Evolutionary conservation across 768 basidiomycete species (phyloP).

Genomic region (Rhodotorula taiwanensis): DNA sequence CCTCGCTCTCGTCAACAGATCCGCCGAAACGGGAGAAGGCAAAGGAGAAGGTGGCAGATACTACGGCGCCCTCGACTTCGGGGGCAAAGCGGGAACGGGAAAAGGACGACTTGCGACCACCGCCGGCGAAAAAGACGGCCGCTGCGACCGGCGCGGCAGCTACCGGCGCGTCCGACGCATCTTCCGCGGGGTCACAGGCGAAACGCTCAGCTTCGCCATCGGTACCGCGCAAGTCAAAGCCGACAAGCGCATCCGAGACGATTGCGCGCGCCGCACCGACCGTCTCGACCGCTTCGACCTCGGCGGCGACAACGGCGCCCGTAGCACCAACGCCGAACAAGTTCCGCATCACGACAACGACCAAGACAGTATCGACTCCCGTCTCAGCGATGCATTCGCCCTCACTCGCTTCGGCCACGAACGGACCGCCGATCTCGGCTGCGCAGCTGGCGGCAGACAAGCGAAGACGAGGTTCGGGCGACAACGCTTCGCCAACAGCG

Average conservation of each 20-base stretch:
- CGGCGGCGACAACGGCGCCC: not conserved
- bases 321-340: not conserved
- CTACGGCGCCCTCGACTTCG: not conserved
- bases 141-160: not conserved
- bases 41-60: not conserved
- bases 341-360: slow-evolving; percentile 28
- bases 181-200: not conserved
- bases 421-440: not conserved
- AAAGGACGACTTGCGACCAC: slow-evolving; percentile 5
- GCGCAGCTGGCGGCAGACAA: not conserved
- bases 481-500: too few relatives aligned
- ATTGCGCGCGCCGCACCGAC: not conserved
- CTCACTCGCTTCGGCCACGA: not conserved
- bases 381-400: not conserved
- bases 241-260: not conserved
- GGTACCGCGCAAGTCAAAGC: not conserved
- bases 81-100: slow-evolving; percentile 11
- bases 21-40: not conserved
- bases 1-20: not conserved
- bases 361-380: slow-evolving; percentile 17
- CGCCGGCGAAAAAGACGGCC: slow-evolving; percentile 15
- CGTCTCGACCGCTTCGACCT: not conserved
- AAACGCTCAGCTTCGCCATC: slow-evolving; percentile 16
- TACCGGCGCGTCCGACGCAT: not conserved
- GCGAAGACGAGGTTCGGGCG: not conserved